Conservation (phyloP, 257 asterid genomes). For the Nicotiana noctiflora region DNA sequence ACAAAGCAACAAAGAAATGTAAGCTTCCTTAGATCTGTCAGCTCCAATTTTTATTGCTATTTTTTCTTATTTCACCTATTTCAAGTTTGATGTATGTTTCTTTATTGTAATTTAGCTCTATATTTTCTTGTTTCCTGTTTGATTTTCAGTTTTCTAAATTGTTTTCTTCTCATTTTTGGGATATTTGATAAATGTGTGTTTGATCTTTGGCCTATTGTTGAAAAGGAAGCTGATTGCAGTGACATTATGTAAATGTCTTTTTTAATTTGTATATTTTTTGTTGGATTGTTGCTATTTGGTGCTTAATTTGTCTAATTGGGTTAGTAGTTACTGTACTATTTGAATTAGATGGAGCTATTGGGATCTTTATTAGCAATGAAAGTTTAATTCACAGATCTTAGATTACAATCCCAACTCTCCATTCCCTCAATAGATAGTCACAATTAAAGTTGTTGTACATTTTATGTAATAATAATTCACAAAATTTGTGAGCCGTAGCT, state of each 20-base stretch:
- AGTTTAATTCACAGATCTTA: background rate
- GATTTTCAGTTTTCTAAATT: background rate
- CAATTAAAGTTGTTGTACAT: too few species aligned
- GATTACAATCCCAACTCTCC: too few species aligned
- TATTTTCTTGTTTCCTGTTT: background rate
- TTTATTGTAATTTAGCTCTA: background rate
- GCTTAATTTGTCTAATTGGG: background rate
- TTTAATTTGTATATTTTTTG: background rate
- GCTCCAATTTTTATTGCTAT: background rate
- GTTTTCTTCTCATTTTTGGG: too few species aligned
- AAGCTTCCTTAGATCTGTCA: background rate
- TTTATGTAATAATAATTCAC: too few species aligned
- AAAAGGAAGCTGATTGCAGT: background rate
- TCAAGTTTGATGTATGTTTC: background rate
- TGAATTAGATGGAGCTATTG: background rate
- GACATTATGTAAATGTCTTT: background rate
- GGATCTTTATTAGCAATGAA: background rate
- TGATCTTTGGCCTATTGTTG: background rate
- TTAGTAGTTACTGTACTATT: background rate
- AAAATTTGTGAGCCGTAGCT: too few species aligned
- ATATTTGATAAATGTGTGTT: background rate
- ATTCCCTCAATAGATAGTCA: too few species aligned
- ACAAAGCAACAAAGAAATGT: background rate
- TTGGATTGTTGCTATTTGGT: background rate
- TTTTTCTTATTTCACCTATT: background rate